These are phyloP conservation scores for Trichosporon sp. DNA, from an alignment of 1,284 basidiomycete species.

Conservation along the genomic window DNA sequence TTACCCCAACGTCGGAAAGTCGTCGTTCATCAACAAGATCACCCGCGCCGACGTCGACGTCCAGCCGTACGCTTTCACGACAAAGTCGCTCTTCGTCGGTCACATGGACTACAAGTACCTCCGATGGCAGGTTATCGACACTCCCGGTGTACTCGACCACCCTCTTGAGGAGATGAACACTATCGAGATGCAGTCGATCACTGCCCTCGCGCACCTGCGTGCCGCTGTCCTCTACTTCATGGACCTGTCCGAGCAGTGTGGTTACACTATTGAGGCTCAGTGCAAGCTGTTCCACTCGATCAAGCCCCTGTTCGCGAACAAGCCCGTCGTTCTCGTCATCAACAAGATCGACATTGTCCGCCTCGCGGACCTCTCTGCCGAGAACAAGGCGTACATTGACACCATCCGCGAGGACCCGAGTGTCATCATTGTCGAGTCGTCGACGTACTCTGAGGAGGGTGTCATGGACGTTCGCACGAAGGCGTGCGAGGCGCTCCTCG, in stretches of 20 bases:
- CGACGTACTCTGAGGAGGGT: constrained; percentile 91
- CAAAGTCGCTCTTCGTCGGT: constrained; percentile 93
- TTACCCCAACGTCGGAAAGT: constrained; percentile 97
- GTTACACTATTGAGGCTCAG: constrained; percentile 89
- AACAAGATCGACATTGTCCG: constrained; percentile 93
- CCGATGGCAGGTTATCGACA: constrained; percentile 97
- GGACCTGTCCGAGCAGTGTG: constrained; percentile 95
- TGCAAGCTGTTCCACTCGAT: constrained; percentile 98
- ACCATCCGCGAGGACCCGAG: constrained; percentile 76
- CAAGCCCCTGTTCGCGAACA: constrained; percentile 89
- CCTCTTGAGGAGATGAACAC: constrained; percentile 98
- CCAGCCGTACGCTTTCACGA: constrained; percentile 96
- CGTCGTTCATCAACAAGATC: constrained; percentile 96
- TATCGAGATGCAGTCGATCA: constrained; percentile 98
- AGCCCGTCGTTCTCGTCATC: constrained; percentile 87
- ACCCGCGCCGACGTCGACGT: constrained; percentile 96
- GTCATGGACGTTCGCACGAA: constrained; percentile 92
- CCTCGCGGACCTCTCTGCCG: constrained; percentile 74
- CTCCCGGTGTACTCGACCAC: constrained; percentile 82
- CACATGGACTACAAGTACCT: constrained; percentile 97
- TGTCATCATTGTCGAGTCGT: constrained; percentile 76
- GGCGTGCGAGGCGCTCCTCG: constrained; percentile 87
- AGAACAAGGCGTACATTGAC: constrained; percentile 75
- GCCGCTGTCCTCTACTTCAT: constrained; percentile 93
- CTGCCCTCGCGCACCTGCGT: constrained; percentile 89